Base-by-base conservation (phyloP, 352 stramenopile genomes). In the Globisporangium radiosum region DNA sequence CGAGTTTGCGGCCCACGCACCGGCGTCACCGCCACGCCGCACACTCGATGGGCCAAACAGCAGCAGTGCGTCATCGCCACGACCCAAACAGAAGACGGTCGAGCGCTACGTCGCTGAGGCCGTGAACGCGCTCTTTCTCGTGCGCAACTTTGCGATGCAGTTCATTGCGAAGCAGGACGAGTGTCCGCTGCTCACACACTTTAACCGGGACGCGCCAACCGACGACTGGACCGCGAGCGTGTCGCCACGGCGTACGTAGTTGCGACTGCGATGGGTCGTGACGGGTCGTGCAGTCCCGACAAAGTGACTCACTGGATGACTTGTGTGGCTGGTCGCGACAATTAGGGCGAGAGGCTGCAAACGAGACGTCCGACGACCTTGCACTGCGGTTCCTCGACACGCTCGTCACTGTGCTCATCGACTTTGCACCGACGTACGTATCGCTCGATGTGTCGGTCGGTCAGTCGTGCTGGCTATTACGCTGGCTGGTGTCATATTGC, bases 161-260 rank as follows among this genome's bases (percentile, higher is more conserved):
- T 90, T 90, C 54, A 69, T 93, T 3, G 81, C 90, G 36, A 81
- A 75, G 57, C 78, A 79, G 56, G 76, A 88, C 58, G 74, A 87
- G 56, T 76, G 61, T 19, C 73, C 80, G 40, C 66, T 88, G 50
- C 67, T 91, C 5, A 61, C 71, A 17, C 81, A 91, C 47, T 91
- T 89, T 47, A 86, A 85, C 48, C 66, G 71, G n/a, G 62, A 66
- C 39, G 44, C 58, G 39, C 61, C 63, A 1, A 53, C 44, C 15
- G 56, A 66, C 36, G 69, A 79, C 33, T 76, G 64, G 55, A 70
- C 62, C 5, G 54, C 66, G 17, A 57, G 66, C 25, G 62, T 67
- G 3, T 75, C 71, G 3, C 69, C 69, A 17, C 51, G 63, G 47
- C 62, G 69, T 79, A 60, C 52, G 65, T 63, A 25, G 25, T 1